Conservation (phyloP, 306 rosid genomes). For the Leucaena leucocephala region DNA sequence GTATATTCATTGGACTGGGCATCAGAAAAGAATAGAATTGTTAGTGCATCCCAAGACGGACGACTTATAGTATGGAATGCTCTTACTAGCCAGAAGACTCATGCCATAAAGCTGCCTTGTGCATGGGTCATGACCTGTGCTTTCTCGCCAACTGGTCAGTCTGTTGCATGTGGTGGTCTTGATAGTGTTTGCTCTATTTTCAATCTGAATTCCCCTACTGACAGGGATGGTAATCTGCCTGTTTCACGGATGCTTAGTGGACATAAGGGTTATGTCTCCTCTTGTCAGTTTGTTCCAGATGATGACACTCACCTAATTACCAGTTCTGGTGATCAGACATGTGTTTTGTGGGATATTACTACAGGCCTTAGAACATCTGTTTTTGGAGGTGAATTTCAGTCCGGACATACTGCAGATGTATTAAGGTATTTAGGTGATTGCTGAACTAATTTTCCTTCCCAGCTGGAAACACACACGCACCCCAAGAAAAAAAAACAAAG, state of each 20-base stretch:
- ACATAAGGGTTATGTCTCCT: constrained; percentile 93
- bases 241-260: constrained; percentile 82
- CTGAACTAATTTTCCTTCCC: constrained; percentile 25
- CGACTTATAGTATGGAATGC: constrained; percentile 96
- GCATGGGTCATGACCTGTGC: constrained; percentile 99
- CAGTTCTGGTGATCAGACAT: constrained; percentile 93
- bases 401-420: constrained; percentile 93
- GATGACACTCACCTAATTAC: constrained; percentile 89
- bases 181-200: constrained; percentile 96
- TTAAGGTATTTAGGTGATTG: constrained; percentile 60
- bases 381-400: constrained; percentile 99
- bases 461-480: no score
- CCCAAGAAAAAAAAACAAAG: background rate
- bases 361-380: constrained; percentile 95
- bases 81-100: constrained; percentile 95
- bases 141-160: constrained; percentile 89
- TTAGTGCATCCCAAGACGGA: constrained; percentile 99
- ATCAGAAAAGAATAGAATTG: constrained; percentile 81
- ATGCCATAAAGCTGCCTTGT: constrained; percentile 90
- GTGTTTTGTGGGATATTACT: constrained; percentile 93
- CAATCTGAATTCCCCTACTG: constrained; percentile 85
- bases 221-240: constrained; percentile 71
- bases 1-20: constrained; percentile 99
- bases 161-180: constrained; percentile 97
- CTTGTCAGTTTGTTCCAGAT: constrained; percentile 95